Evolutionary conservation across 352 stramenopile genomes (phyloP), one percentile per base, ranked within the genome.

Genomic region (Pythium aquatile): DNA sequence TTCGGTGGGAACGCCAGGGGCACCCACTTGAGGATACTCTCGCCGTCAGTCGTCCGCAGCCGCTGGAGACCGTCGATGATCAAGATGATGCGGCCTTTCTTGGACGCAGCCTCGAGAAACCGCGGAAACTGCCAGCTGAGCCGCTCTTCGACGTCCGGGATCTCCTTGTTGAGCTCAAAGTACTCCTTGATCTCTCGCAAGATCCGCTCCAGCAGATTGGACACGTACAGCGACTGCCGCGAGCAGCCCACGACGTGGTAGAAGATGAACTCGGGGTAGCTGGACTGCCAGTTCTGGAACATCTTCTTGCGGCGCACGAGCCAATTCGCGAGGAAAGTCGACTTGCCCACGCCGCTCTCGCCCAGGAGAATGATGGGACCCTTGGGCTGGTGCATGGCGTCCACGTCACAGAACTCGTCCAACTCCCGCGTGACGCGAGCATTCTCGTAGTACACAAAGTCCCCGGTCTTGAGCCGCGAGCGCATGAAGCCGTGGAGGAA

Each of bases 1-100:
- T 97, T 97, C 2, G 88, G 70, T 28, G 91, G 90, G 53, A 97
- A 94, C 20, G 73, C 76, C 5, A 96, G 73, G 17, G 93, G 91
- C 8, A 98, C 72, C 91, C 91, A 98, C 62, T 96, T 96, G 47
- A 97, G 72, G 58, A 95, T 95, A 58, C 77, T 91, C 54, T 97
- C 90, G 30, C 91, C 90, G 61, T 96, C 85, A 35, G 76, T 94
- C 29, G 83, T 93, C 46, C 85, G 81, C 7, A 97, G 71, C 8
- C 91, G 73, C 55, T 97, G 81, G 9, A 98, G 63, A 2, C 90
- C 90, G 65, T 97, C 93, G 46, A 98, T 92, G 28, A 97, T 88
- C 42, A 98, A 76, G 56, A 97, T 85, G 29, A 96, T 87, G 26
- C 81, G 73, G 20, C 90, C 91, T 73, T 97, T 97, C 75, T 95